Evolutionary conservation across 148 eudicot species (phyloP).

Genomic region (Pouteria glomerata): DNA sequence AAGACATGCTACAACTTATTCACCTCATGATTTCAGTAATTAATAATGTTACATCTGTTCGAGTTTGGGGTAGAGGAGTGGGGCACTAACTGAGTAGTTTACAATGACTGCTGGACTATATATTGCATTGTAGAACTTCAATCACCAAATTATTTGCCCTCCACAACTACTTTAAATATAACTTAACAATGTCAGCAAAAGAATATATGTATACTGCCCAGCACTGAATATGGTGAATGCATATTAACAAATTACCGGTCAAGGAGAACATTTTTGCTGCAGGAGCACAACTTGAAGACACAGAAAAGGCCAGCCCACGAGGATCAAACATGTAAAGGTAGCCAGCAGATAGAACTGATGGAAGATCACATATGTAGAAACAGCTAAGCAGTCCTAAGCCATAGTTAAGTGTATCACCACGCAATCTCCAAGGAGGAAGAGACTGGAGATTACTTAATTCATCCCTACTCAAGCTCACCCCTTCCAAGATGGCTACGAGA

Average conservation of each 20-base stretch:
- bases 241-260: slow-evolving; percentile 42
- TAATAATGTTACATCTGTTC: not conserved
- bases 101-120: not conserved
- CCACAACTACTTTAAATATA: not conserved
- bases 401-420: slow-evolving; percentile 83
- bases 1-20: not conserved
- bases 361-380: slow-evolving; percentile 74
- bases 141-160: not conserved
- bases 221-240: not conserved
- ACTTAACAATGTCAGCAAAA: not conserved
- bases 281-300: slow-evolving; percentile 69
- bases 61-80: not conserved
- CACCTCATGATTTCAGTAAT: not conserved
- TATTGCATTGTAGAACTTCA: not conserved
- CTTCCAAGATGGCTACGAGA: slow-evolving; percentile 74
- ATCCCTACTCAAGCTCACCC: slow-evolving; percentile 81
- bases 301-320: slow-evolving; percentile 68
- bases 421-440: slow-evolving; percentile 93
- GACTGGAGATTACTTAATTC: slow-evolving; percentile 85
- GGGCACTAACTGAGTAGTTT: slow-evolving; percentile 1
- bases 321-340: slow-evolving; percentile 91
- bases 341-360: slow-evolving; percentile 82
- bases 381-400: slow-evolving; percentile 86
- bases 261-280: slow-evolving; percentile 82
- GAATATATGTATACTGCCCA: not conserved